Conservation (phyloP, 2,329 filamentous ascomycete species). For the Colletotrichum falcatum region DNA sequence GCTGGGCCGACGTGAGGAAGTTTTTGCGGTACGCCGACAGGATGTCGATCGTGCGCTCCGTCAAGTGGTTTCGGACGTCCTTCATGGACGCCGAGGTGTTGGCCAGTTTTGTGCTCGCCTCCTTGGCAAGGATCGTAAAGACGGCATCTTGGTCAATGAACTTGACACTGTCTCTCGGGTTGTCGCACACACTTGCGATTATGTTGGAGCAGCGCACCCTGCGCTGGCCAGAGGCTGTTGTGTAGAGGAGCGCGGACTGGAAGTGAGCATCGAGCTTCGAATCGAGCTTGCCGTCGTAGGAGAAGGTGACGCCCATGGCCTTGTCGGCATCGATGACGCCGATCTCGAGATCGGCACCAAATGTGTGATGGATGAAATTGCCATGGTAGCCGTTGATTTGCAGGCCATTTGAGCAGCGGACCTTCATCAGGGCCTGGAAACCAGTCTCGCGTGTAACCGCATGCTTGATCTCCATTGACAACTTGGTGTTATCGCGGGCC, state of each 20-base stretch:
- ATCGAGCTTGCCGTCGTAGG: slow-evolving; percentile 97
- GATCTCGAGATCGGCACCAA: slow-evolving; percentile 94
- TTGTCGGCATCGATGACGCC: slow-evolving; percentile 94
- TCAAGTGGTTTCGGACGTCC: slow-evolving; percentile 84
- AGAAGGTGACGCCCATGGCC: slow-evolving; percentile 90
- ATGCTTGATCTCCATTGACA: slow-evolving; percentile 88
- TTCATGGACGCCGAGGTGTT: slow-evolving; percentile 79
- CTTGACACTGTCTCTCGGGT: slow-evolving; percentile 85
- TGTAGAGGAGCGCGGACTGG: slow-evolving; percentile 94
- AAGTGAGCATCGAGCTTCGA: slow-evolving; percentile 97
- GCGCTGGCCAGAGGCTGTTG: slow-evolving; percentile 87
- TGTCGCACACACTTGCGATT: slow-evolving; percentile 91
- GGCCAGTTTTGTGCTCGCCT: slow-evolving; percentile 87
- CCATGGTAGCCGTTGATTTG: slow-evolving; percentile 96
- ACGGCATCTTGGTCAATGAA: slow-evolving; percentile 97
- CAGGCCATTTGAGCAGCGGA: slow-evolving; percentile 95
- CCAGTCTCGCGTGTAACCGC: slow-evolving; percentile 90
- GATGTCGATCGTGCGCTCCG: slow-evolving; percentile 93
- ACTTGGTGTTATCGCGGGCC: slow-evolving; percentile 84
- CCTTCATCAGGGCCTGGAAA: slow-evolving; percentile 97
- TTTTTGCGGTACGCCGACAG: slow-evolving; percentile 93
- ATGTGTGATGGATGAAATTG: slow-evolving; percentile 95
- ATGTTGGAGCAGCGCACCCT: slow-evolving; percentile 93
- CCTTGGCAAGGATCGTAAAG: slow-evolving; percentile 88
- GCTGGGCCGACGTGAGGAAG: slow-evolving; percentile 83